Conservation (phyloP, 1,284 basidiomycete species). For the Puccinia coronata region DNA sequence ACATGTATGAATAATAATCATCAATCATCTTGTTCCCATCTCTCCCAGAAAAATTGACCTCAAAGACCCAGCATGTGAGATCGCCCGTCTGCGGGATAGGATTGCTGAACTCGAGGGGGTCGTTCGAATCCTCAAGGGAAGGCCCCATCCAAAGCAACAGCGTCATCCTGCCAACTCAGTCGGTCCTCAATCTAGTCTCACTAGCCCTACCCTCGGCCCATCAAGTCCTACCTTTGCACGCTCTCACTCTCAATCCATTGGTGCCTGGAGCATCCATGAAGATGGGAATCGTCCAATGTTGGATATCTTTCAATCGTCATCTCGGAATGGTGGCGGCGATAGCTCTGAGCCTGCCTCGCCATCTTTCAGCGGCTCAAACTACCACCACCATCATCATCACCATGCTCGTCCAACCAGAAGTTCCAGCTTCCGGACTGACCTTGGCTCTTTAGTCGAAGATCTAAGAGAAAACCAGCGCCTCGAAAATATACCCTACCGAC, state of each 20-base stretch:
- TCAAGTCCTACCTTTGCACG: constrained; percentile 22
- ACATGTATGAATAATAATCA: background rate
- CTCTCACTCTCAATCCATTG: constrained; percentile 33
- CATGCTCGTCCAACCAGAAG: constrained; percentile 10
- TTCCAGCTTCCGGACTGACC: constrained; percentile 20
- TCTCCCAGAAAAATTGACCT: constrained; percentile 37
- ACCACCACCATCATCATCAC: too few species aligned
- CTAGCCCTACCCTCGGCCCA: constrained; percentile 11
- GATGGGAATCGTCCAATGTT: constrained; percentile 24
- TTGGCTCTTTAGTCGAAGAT: constrained; percentile 8
- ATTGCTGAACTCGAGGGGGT: constrained; percentile 86
- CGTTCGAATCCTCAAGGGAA: constrained; percentile 62
- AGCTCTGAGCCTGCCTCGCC: constrained; percentile 26
- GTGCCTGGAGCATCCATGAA: constrained; percentile 20
- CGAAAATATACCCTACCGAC: constrained; percentile 13
- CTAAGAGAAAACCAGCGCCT: constrained; percentile 21
- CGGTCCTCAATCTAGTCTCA: background rate
- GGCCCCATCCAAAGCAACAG: constrained; percentile 40
- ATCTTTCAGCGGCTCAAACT: constrained; percentile 15
- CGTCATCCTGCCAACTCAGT: background rate
- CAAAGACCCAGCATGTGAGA: constrained; percentile 62
- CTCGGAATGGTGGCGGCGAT: background rate
- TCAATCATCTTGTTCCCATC: background rate
- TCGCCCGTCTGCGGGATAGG: constrained; percentile 74
- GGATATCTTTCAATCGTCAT: constrained; percentile 13